Conservation (phyloP, 352 stramenopile species). For the Globisporangium lucens region DNA sequence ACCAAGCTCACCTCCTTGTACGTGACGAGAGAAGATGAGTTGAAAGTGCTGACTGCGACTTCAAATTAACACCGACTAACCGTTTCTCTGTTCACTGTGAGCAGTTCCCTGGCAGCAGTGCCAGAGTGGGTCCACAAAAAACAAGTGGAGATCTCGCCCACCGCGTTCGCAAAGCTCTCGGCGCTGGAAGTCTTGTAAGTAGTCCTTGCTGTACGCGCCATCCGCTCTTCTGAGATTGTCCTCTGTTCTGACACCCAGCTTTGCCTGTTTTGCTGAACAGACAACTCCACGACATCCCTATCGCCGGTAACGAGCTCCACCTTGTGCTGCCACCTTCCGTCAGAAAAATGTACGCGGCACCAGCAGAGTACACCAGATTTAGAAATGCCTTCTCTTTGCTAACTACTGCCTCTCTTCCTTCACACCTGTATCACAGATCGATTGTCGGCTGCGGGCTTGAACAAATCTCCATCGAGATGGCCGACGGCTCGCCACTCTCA, state of each 20-base stretch:
- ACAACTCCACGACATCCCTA: constrained; percentile 37
- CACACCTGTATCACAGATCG: constrained; percentile 19
- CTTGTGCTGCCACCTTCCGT: constrained; percentile 44
- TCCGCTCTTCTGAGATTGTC: not conserved
- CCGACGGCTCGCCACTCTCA: constrained; percentile 22
- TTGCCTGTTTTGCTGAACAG: constrained; percentile 21
- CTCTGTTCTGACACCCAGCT: not conserved
- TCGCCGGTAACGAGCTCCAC: constrained; percentile 30
- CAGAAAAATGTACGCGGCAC: constrained; percentile 35
- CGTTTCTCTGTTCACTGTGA: not conserved
- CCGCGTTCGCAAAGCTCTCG: constrained; percentile 39
- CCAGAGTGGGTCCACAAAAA: constrained; percentile 29
- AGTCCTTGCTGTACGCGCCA: not conserved
- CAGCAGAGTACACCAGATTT: not conserved
- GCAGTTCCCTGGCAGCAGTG: constrained; percentile 30
- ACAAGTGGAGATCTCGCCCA: constrained; percentile 31
- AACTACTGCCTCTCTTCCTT: not conserved
- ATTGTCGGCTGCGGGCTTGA: constrained; percentile 41
- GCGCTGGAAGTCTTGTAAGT: constrained; percentile 44
- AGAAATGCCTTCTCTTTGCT: not conserved
- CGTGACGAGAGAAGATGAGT: not conserved
- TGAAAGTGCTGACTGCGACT: not conserved
- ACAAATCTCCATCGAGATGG: constrained; percentile 40
- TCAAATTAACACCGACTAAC: not conserved
- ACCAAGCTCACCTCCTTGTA: constrained; percentile 35